Percentiles rank a stretch among this genome's conserved stretches.
These are phyloP conservation scores for Trypethelium eluteriae DNA, from an alignment of 495 filamentous ascomycete species.

Conservation along the genomic window DNA sequence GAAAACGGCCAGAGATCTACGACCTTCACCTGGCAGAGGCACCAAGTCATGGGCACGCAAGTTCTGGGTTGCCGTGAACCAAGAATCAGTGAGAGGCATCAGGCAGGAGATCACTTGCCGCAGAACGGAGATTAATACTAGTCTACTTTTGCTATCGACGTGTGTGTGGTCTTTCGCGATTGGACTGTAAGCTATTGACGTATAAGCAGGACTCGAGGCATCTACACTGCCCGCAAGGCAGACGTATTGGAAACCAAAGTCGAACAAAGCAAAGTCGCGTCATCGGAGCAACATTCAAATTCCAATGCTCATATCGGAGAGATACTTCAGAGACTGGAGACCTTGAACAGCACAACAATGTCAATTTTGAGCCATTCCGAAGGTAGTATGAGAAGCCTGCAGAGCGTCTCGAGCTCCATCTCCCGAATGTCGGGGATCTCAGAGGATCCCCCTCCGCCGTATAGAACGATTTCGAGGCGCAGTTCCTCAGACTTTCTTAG, in stretches of 20 bases:
- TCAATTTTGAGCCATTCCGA: neutral
- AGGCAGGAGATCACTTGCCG: neutral
- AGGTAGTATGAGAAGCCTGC: constrained; percentile 2
- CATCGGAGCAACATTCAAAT: neutral
- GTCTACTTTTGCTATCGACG: neutral
- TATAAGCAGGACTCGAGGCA: neutral
- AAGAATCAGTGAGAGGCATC: constrained; percentile 2
- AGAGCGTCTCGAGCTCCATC: neutral
- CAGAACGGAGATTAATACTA: constrained; percentile 1
- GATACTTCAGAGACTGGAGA: neutral
- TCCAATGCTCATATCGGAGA: neutral
- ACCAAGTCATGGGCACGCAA: neutral
- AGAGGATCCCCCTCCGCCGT: constrained; percentile 3
- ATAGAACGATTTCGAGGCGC: neutral
- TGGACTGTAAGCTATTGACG: neutral
- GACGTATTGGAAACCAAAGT: neutral
- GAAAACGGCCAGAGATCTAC: neutral
- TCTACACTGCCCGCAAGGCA: neutral
- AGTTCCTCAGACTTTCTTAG: neutral
- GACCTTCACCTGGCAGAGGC: neutral
- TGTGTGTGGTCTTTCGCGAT: neutral
- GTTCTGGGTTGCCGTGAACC: constrained; percentile 5
- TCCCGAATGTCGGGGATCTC: neutral
- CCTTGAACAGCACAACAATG: neutral
- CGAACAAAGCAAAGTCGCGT: neutral